Base-by-base conservation (phyloP, 108 stramenopile species). In the Mayamaea pseudoterrestris region DNA sequence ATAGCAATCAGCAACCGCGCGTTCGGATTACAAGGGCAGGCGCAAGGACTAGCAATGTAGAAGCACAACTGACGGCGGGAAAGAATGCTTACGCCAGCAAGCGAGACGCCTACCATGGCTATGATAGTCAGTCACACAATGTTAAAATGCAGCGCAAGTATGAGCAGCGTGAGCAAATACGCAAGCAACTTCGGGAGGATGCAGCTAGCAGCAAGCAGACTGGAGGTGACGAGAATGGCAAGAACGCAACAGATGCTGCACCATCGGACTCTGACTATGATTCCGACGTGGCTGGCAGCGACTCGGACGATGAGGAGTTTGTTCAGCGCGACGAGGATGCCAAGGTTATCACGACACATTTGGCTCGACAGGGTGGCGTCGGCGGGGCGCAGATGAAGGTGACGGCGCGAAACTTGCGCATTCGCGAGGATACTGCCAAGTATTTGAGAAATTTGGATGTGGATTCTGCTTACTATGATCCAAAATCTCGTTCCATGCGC, bases 351-450 rank as follows among this genome's bases (percentile, higher is more conserved):
- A 82, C 93, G n/a, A 77, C 90, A 2, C 93, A 92, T 2, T 61
- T 94, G n/a, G 94, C 90, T 13, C 71, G 94, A 4, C 97, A 96
- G 63, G 97, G 97, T 42, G 97, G 94, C 58, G 90, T 98, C 21
- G 94, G 97, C 30, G 97, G 94, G 21, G 92, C 92, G 11, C 94
- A 97, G 74, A 96, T 96, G 95, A 95, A 91, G 65, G 90, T 92
- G 12, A 96, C 96, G 5, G 95, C 96, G 13, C 83, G 96, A 2
- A 99, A 99, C 59, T 74, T 99, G 7, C 84, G 98, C 28, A 95
- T 98, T 57, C 90, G 98, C 22, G 98, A 99, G 57, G 98, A 99
- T 66, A 96, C 94, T 26, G 96, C 97, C 44, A 99, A 99, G 59
- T 99, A 99, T 68, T 65, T 99, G 39, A 68, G 93, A 30, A 99